A percentile compares a stretch with the other conserved stretches of the same genome.
phyloP scores from a whole-genome alignment of 2,329 filamentous ascomycete species.

The Dactylellina drechsleri region DNA sequence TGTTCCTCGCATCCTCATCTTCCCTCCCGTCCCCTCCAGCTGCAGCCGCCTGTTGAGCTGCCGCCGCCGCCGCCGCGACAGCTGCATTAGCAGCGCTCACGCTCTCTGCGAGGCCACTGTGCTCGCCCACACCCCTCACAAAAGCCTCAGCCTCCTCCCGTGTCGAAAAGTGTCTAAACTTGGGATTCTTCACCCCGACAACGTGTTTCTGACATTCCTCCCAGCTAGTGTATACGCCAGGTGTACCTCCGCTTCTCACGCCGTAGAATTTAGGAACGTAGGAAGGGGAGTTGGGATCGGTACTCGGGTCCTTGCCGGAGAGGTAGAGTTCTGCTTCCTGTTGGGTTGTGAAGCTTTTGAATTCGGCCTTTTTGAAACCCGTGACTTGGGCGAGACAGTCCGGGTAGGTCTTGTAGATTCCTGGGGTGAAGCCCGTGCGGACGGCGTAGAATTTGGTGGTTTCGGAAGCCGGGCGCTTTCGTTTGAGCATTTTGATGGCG shows the following conservation, averaged over 20 bases:
- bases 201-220: slow-evolving; percentile 72
- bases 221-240: slow-evolving; percentile 73
- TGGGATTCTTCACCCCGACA: slow-evolving; percentile 72
- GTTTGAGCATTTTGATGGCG: slow-evolving; percentile 48
- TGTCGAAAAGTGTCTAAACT: slow-evolving; percentile 66
- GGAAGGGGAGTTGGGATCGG: slow-evolving; percentile 58
- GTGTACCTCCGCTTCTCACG: slow-evolving; percentile 68
- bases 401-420: slow-evolving; percentile 72
- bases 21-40: slow-evolving; percentile 60
- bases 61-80: slow-evolving; percentile 37
- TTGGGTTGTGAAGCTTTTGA: slow-evolving; percentile 59
- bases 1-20: slow-evolving; percentile 67
- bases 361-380: slow-evolving; percentile 66
- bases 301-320: slow-evolving; percentile 57
- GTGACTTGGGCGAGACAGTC: slow-evolving; percentile 72
- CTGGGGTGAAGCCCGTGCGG: slow-evolving; percentile 69
- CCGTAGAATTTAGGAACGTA: slow-evolving; percentile 70
- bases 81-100: slow-evolving; percentile 48
- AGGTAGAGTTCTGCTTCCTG: slow-evolving; percentile 57
- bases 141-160: slow-evolving; percentile 74
- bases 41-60: slow-evolving; percentile 56
- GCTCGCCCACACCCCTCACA: slow-evolving; percentile 66
- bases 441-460: slow-evolving; percentile 72
- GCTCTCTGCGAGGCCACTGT: slow-evolving; percentile 60
- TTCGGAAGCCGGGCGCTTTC: slow-evolving; percentile 53